phyloP scores from a whole-genome alignment of 2,329 filamentous ascomycete genomes.

The Ceratocystis eucalypticola region DNA sequence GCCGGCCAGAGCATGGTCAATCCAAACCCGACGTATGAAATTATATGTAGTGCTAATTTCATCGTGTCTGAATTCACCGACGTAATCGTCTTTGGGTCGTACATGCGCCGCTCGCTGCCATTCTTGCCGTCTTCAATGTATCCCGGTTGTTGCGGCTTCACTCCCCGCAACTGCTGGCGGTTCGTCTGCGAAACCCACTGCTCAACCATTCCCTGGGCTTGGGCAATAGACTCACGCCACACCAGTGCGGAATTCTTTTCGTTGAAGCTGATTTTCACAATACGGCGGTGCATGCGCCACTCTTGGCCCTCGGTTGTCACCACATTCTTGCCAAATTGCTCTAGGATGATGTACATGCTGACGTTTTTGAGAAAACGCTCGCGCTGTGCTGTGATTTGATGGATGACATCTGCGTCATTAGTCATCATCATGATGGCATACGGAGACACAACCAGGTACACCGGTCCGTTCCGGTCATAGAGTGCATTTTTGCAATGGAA shows the following conservation, averaged over 20 bases:
- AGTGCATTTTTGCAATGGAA: conserved; percentile 32
- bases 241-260: conserved; percentile 60
- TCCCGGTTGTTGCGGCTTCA: conserved; percentile 14
- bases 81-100: conserved; percentile 30
- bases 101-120: conserved; percentile 12
- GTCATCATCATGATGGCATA: conserved; percentile 40
- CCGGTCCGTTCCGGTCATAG: conserved; percentile 48
- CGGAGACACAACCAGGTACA: conserved; percentile 51
- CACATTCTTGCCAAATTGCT: conserved; percentile 54
- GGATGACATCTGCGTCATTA: conserved; percentile 50
- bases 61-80: conserved; percentile 53
- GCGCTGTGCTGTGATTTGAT: conserved; percentile 50
- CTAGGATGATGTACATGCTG: conserved; percentile 28
- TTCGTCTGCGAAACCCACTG: conserved; percentile 37
- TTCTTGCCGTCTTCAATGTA: conserved; percentile 19
- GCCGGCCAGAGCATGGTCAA: conserved; percentile 48
- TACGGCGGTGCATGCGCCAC: conserved; percentile 63
- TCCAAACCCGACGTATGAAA: conserved; percentile 59
- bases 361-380: conserved; percentile 49
- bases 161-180: conserved; percentile 4
- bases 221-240: conserved; percentile 47
- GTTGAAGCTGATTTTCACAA: conserved; percentile 58
- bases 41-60: conserved; percentile 43
- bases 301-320: conserved; percentile 53
- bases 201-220: conserved; percentile 48